phyloP scores from a whole-genome alignment of 179 eudicot genomes.

The Beta macrorhiza region DNA sequence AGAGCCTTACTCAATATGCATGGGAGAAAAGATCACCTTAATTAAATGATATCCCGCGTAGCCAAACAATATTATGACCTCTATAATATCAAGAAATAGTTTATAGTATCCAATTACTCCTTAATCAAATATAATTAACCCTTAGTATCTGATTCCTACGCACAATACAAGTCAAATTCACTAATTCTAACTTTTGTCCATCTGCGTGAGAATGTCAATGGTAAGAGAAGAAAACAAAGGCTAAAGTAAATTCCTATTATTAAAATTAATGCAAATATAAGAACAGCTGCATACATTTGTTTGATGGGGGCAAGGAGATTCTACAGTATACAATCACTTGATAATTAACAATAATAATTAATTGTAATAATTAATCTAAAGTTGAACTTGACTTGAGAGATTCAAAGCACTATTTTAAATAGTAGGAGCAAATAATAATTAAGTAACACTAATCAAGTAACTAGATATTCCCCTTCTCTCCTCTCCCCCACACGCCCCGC shows the following conservation, averaged over 20 bases:
- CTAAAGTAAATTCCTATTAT: no score
- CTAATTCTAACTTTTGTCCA: background rate
- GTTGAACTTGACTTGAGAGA: background rate
- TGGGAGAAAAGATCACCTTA: no score
- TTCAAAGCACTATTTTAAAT: background rate
- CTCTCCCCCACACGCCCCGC: background rate
- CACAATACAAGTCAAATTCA: background rate
- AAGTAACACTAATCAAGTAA: conserved; percentile 8
- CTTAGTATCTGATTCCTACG: background rate
- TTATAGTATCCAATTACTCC: no score
- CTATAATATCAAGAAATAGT: no score
- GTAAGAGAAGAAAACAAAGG: no score
- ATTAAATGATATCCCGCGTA: no score
- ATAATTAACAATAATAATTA: background rate
- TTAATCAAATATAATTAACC: no score
- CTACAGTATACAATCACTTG: background rate
- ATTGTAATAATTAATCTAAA: background rate
- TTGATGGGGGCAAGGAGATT: background rate
- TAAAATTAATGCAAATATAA: background rate
- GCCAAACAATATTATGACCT: no score
- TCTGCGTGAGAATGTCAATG: background rate
- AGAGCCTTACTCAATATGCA: no score
- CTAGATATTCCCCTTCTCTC: conserved; percentile 7
- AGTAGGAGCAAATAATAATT: no score
- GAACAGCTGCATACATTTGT: background rate